phyloP scores from a whole-genome alignment of 257 asterid species.

The Anisodus tanguticus region DNA sequence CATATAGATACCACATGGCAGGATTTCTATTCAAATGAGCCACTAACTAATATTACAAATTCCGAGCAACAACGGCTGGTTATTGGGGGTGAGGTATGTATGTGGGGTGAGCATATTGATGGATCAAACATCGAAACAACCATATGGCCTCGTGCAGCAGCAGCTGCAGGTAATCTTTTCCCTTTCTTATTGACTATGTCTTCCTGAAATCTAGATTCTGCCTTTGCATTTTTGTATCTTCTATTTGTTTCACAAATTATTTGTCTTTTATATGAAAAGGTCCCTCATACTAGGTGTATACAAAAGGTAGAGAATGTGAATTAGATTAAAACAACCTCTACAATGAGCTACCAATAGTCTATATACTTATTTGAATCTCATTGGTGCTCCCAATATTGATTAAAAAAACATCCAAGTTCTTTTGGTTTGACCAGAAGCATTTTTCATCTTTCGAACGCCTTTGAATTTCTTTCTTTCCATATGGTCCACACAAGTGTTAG shows the following conservation, averaged over 20 bases:
- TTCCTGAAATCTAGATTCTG: neutral
- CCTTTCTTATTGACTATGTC: neutral
- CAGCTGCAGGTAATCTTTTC: constrained; percentile 79
- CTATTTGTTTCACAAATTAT: neutral
- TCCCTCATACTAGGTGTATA: neutral
- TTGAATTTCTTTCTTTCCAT: no score
- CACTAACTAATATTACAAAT: constrained; percentile 72
- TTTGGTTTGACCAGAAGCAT: neutral
- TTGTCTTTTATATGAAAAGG: neutral
- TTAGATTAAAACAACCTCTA: neutral
- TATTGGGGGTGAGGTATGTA: constrained; percentile 90
- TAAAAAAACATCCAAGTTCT: no score
- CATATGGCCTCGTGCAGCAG: constrained; percentile 97
- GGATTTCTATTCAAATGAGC: constrained; percentile 80
- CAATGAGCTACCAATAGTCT: neutral
- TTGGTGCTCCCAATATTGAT: neutral
- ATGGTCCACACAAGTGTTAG: neutral
- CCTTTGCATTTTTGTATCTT: neutral
- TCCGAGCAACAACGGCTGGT: constrained; percentile 68
- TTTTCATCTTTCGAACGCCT: neutral
- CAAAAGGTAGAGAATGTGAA: neutral
- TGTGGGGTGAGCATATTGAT: constrained; percentile 85
- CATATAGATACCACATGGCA: constrained; percentile 83
- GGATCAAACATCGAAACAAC: constrained; percentile 85
- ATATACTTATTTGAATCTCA: neutral